Conservation (phyloP, 106 monocot species). For the Allium cepa region DNA sequence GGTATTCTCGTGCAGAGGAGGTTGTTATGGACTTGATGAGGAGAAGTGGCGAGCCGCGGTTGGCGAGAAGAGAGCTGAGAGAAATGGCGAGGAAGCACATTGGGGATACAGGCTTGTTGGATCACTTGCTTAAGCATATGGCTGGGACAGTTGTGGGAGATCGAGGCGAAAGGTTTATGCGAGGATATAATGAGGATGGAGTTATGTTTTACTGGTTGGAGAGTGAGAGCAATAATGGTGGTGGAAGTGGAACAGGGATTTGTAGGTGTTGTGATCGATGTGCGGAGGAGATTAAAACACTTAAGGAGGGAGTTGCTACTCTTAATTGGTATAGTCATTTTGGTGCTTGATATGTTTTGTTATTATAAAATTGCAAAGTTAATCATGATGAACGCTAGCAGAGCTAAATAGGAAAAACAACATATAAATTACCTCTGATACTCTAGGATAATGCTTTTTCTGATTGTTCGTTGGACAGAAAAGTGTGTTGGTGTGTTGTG, state of each 20-base stretch:
- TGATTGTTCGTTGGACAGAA: too few species aligned
- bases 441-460: too few species aligned
- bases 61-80: conserved; percentile 53
- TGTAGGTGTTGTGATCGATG: conserved; percentile 1
- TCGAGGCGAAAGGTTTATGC: conserved; percentile 55
- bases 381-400: too few species aligned
- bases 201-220: conserved; percentile 97
- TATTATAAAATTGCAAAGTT: too few species aligned
- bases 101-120: conserved; percentile 87
- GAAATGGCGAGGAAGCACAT: conserved; percentile 86
- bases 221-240: conserved; percentile 46
- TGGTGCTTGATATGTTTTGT: too few species aligned
- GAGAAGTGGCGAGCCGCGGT: conserved; percentile 44
- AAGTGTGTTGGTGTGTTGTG: too few species aligned
- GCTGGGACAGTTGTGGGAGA: conserved; percentile 56
- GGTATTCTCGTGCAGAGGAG: conserved; percentile 65
- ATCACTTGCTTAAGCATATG: conserved; percentile 97
- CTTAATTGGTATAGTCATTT: neutral
- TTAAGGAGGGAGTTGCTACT: neutral
- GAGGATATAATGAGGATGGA: conserved; percentile 80
- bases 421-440: too few species aligned
- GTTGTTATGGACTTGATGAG: conserved; percentile 74
- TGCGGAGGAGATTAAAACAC: neutral
- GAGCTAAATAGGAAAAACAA: too few species aligned
- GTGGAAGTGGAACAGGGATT: conserved; percentile 4